Conservation (phyloP, 805 yeast genomes). For the Hanseniaspora meyeri region DNA sequence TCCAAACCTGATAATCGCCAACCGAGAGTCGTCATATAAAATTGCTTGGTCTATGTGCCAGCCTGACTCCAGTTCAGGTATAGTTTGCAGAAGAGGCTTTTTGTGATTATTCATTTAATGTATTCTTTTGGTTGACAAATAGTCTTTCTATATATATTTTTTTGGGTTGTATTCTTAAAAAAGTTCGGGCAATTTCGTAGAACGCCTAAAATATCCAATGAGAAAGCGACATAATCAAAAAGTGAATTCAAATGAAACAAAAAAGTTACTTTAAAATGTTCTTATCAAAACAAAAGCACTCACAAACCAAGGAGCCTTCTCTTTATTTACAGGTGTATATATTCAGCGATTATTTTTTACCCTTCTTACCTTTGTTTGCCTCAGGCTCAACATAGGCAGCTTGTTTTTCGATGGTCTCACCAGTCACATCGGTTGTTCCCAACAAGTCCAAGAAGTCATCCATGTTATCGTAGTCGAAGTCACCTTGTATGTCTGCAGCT, state of each 20-base stretch:
- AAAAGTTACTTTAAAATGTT: too few relatives aligned
- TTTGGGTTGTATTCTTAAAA: too few relatives aligned
- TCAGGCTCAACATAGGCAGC: neutral
- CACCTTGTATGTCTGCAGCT: constrained; percentile 6
- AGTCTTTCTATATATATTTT: too few relatives aligned
- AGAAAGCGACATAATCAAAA: too few relatives aligned
- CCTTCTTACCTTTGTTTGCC: constrained; percentile 8
- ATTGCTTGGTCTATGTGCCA: constrained; percentile 99
- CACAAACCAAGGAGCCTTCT: too few relatives aligned
- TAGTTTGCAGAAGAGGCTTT: constrained; percentile 15
- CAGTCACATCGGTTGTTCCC: constrained; percentile 20
- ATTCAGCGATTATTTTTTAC: neutral
- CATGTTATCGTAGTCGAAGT: constrained; percentile 19
- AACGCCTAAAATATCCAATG: too few relatives aligned
- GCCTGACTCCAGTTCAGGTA: constrained; percentile 71
- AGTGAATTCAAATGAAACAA: too few relatives aligned
- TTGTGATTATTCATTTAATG: neutral
- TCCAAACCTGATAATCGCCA: constrained; percentile 85
- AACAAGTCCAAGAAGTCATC: constrained; percentile 27
- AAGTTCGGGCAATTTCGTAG: too few relatives aligned
- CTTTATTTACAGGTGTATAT: neutral
- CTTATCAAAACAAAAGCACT: too few relatives aligned
- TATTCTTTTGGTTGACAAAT: neutral
- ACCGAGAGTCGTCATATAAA: constrained; percentile 75
- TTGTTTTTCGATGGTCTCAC: constrained; percentile 15